phyloP scores from a whole-genome alignment of 2,329 filamentous ascomycete species.

The Uncinocarpus reesii region DNA sequence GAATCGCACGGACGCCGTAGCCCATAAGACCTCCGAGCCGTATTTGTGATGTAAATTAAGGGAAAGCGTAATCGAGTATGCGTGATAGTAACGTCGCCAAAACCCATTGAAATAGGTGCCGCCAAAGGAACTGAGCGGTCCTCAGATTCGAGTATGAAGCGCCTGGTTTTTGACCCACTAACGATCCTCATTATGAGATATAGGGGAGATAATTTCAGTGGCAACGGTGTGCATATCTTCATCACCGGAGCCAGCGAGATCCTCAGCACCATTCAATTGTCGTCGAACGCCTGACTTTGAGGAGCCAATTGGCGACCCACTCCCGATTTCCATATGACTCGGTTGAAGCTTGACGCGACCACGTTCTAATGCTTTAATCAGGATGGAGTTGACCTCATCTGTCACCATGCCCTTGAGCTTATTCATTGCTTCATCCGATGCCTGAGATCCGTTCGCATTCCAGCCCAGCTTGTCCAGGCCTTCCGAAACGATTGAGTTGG shows the following conservation, averaged over 20 bases:
- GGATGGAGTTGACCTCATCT: slow-evolving; percentile 27
- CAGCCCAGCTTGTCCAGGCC: slow-evolving; percentile 28
- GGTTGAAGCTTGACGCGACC: slow-evolving; percentile 29
- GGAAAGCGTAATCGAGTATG: slow-evolving; percentile 3
- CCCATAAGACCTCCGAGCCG: slow-evolving; percentile 1
- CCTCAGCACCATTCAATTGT: slow-evolving; percentile 1
- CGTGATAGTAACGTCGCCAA: slow-evolving; percentile 8
- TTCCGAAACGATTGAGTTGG: slow-evolving; percentile 26
- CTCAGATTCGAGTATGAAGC: not conserved
- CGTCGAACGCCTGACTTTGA: slow-evolving; percentile 19
- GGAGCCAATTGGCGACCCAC: slow-evolving; percentile 28
- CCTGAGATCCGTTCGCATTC: slow-evolving; percentile 28
- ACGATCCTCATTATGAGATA: slow-evolving; percentile 4
- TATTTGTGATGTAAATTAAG: not conserved
- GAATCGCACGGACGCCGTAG: not conserved
- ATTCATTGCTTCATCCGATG: slow-evolving; percentile 31
- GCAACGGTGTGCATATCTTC: slow-evolving; percentile 16
- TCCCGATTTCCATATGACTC: slow-evolving; percentile 25
- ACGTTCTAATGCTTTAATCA: slow-evolving; percentile 30
- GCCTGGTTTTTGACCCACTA: not conserved
- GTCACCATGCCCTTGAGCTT: slow-evolving; percentile 31
- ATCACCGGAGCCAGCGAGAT: not conserved
- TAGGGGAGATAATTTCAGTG: slow-evolving; percentile 16
- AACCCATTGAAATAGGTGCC: not conserved
- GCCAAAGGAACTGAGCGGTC: not conserved